Percentiles rank a stretch among this genome's conserved stretches.
Evolutionary conservation across 2,329 filamentous ascomycete species (phyloP).

Genomic region (Calonectria pseudoreteaudii): DNA sequence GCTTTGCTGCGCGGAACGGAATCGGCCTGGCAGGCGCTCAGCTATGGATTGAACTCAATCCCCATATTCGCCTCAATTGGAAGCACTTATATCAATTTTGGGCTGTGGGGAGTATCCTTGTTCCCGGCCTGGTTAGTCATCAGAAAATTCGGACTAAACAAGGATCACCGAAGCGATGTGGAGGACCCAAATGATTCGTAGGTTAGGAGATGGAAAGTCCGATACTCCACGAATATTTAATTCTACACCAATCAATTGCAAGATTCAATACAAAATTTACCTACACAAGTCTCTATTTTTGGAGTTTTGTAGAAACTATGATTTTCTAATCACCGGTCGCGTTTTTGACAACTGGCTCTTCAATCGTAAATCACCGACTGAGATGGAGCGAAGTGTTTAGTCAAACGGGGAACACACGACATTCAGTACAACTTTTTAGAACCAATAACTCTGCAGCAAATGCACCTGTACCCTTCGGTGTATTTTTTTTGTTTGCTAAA

Average conservation of each 20-base stretch:
- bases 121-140: slow-evolving; percentile 72
- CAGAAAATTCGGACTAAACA: background rate
- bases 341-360: background rate
- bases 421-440: no score
- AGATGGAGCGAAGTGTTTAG: background rate
- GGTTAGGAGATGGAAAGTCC: background rate
- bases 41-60: slow-evolving; percentile 73
- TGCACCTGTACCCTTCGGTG: no score
- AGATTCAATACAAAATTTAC: background rate
- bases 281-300: background rate
- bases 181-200: background rate
- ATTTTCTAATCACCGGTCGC: background rate
- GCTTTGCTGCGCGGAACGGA: slow-evolving; percentile 74
- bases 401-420: no score
- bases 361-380: background rate
- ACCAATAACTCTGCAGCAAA: background rate
- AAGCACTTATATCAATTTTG: slow-evolving; percentile 75
- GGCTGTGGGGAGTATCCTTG: slow-evolving; percentile 70
- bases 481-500: background rate
- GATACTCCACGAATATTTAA: background rate
- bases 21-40: slow-evolving; percentile 76
- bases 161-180: background rate
- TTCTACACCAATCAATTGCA: background rate
- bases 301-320: background rate
- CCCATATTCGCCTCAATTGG: slow-evolving; percentile 71